phyloP scores from a whole-genome alignment of 192 early-diverging fungal genomes.

The Coemansia sp. region DNA sequence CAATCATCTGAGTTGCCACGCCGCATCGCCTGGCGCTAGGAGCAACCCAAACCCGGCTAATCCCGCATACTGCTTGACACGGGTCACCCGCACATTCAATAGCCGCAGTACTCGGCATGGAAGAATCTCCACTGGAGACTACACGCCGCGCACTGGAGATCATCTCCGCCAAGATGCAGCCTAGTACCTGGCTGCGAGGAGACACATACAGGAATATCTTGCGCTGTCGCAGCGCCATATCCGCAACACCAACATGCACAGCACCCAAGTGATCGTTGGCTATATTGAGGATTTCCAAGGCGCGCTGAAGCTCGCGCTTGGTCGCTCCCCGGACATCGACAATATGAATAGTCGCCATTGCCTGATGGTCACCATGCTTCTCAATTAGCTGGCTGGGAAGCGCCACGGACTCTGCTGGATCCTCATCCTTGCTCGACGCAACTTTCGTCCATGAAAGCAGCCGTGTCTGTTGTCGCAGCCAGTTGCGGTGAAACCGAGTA shows the following conservation, averaged over 20 bases:
- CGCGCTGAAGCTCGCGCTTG: conserved; percentile 34
- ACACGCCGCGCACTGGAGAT: conserved; percentile 33
- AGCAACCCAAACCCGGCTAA: conserved; percentile 62
- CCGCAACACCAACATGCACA: conserved; percentile 17
- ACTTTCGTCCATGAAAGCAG: conserved; percentile 19
- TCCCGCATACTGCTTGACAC: conserved; percentile 50
- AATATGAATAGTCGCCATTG: conserved; percentile 13
- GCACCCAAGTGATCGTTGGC: conserved; percentile 56
- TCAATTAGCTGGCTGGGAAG: conserved; percentile 5
- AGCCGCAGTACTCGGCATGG: neutral
- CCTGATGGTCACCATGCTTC: neutral
- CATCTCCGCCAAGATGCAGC: conserved; percentile 57
- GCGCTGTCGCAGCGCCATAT: conserved; percentile 22
- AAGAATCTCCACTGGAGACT: neutral
- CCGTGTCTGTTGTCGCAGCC: conserved; percentile 26
- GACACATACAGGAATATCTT: conserved; percentile 55
- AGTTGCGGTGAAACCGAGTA: conserved; percentile 34
- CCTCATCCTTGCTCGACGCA: neutral
- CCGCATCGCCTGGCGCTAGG: conserved; percentile 49
- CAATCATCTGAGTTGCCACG: conserved; percentile 46
- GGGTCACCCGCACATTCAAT: neutral
- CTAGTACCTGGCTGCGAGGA: conserved; percentile 27
- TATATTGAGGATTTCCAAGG: conserved; percentile 40
- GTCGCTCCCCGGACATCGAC: conserved; percentile 24
- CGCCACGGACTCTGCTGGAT: conserved; percentile 6